Evolutionary conservation across 1,284 basidiomycete species (phyloP), one percentile per base, ranked within the genome.

Genomic region (Naganishia albida): DNA sequence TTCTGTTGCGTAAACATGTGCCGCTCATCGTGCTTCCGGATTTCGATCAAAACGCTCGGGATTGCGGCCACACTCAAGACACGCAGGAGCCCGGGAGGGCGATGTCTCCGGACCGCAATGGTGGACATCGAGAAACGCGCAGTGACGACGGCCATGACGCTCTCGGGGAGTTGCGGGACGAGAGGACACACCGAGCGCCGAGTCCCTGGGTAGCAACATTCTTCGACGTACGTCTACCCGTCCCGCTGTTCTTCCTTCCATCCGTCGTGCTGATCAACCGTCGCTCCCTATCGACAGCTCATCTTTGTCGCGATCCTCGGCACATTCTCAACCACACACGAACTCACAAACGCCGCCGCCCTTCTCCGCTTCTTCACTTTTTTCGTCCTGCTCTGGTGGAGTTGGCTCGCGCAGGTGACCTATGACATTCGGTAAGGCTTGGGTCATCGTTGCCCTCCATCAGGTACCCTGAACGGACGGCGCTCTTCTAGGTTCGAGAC

Each of bases 371-470:
- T 53, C 20, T 53, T 53, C 30, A 28, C 26, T 2, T 53, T 53
- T 28, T 53, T 53, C 30, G 52, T 53, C 10, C 20, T 53, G 10
- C 30, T 53, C 7, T 53, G 52, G 52, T 53, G 52, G 52, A 38
- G 52, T 20, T 53, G 52, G 52, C 38, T 53, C 18, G 52, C 26
- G 8, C 52, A 53, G 30, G 52, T 53, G 26, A 38, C 26, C 7
- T 38, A 53, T 34, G 52, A 53, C 20, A 43, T 43, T 20, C 42
- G 42, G 42, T 43, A 20, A 20, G 42, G 3, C 7, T 20, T 43
- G 16, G 16, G n/a, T 15, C 6, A 3, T 43, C 42, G n/a, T 43
- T 43, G 16, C 42, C 42, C 16, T 15, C 16, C 42, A 43, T 20
- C 13, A 3, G 42, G 13, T 18, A 15, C 16, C 13, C 42, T 43